phyloP scores from a whole-genome alignment of 345 rosid genomes.

The Triadica sebifera region DNA sequence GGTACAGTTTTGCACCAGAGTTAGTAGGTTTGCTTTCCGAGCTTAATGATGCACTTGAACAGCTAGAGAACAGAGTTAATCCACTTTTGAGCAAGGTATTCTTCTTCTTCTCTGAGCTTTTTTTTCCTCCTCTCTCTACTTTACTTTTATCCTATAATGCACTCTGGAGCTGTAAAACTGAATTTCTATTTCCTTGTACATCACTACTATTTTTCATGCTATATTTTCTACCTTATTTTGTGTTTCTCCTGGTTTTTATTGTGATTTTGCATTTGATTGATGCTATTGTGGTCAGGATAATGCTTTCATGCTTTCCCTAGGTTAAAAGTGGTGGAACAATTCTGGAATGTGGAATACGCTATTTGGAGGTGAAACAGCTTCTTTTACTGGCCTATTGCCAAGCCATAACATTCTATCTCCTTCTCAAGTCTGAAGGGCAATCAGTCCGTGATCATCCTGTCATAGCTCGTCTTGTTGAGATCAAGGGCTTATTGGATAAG shows the following conservation, averaged over 20 bases:
- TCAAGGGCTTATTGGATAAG: conserved; percentile 74
- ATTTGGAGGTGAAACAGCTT: conserved; percentile 77
- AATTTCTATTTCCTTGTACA: background rate
- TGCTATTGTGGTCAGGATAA: conserved; percentile 7
- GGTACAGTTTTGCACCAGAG: conserved; percentile 88
- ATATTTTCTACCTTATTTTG: background rate
- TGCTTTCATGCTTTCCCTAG: conserved; percentile 32
- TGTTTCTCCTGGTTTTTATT: background rate
- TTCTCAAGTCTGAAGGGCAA: conserved; percentile 89
- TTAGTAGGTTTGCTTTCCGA: conserved; percentile 81
- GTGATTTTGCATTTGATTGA: conserved; percentile 5
- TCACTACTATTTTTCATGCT: background rate
- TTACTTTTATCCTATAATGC: conserved; percentile 16
- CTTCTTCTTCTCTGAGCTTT: conserved; percentile 1
- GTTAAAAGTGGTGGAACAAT: conserved; percentile 42
- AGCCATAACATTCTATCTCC: conserved; percentile 84
- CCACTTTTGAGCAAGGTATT: conserved; percentile 68
- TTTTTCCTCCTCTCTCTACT: background rate
- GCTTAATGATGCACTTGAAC: conserved; percentile 60
- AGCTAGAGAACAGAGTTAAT: conserved; percentile 69
- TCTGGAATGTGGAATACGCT: conserved; percentile 52
- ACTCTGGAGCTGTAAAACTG: background rate
- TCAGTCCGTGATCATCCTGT: conserved; percentile 90
- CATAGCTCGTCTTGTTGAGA: conserved; percentile 80
- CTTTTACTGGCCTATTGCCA: conserved; percentile 81